Base-by-base conservation (phyloP, 495 filamentous ascomycete genomes). In the Corynascus novoguineensis region DNA sequence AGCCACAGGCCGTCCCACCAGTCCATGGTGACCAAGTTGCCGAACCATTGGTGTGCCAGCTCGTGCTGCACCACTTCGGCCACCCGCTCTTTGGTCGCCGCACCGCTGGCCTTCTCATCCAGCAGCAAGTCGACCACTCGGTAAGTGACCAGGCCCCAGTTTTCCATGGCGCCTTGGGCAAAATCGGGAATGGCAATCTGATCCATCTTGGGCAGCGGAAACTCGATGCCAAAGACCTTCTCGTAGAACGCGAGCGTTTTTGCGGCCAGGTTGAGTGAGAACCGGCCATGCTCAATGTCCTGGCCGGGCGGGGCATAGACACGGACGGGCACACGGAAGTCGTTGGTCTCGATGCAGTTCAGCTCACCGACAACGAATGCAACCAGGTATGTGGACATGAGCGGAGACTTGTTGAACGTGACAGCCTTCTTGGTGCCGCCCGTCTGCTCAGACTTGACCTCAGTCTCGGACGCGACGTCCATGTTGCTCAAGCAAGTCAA, bases 1-100 rank as follows among this genome's bases (percentile, higher is more conserved):
- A 98, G 84, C 93, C 93, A 98, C 28, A 98, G 76, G 29, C 90
- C 92, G 72, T 97, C 92, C 93, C 93, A 98, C 82, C 93, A 98
- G 71, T 97, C 92, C 93, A 98, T 98, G 38, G 93, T 98, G 42
- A 98, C 93, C 56, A 98, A 77, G 73, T 98, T 97, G 58, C 93
- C 93, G 64, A 98, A 97, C 93, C 93, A 98, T 73, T 98, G 93
- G 75, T 98, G 93, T 41, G 93, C 93, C 65, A 98, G 76, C 68
- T 98, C 93, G 74, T 98, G 93, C 78, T 95, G 90, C 19, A 97
- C 93, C 38, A 90, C 87, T 68, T 97, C 90, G 47, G 93, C 92
- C 63, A 97, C 86, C 37, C 92, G 84, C 77, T 96, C 87, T 73
- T 95, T 96, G 49, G 85, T 85, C n/a, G 86, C 85, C n/a, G 92